These are phyloP conservation scores for Cyberlindnera amylophila DNA, from an alignment of 805 yeast species.

Conservation along the genomic window DNA sequence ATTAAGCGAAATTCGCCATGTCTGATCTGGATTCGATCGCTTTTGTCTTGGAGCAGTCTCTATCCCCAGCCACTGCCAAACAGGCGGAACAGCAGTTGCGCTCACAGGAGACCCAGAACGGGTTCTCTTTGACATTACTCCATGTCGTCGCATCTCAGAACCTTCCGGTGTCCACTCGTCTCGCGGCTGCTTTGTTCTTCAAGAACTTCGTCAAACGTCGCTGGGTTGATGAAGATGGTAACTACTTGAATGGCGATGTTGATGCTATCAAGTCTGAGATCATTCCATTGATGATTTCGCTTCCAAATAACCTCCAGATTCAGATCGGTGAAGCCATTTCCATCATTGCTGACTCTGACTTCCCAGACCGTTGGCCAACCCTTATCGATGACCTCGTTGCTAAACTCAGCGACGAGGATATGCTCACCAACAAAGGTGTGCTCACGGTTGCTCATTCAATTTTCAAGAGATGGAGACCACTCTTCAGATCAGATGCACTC, in stretches of 20 bases:
- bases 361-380: conserved; percentile 85
- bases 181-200: conserved; percentile 88
- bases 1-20: conserved; percentile 23
- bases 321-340: conserved; percentile 95
- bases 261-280: conserved; percentile 69
- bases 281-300: conserved; percentile 76
- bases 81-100: conserved; percentile 64
- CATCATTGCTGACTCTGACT: conserved; percentile 91
- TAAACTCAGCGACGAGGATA: conserved; percentile 61
- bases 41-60: conserved; percentile 55
- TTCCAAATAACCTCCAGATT: conserved; percentile 77
- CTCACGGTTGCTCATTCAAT: conserved; percentile 91
- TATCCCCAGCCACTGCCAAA: conserved; percentile 60
- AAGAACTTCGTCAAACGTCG: conserved; percentile 80
- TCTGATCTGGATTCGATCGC: conserved; percentile 52
- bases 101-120: conserved; percentile 58
- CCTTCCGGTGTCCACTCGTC: conserved; percentile 53
- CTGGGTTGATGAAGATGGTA: conserved; percentile 91
- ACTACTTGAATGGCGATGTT: conserved; percentile 68
- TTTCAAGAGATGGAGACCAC: conserved; percentile 94
- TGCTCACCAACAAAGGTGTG: conserved; percentile 77
- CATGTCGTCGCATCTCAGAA: conserved; percentile 69
- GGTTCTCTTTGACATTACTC: conserved; percentile 71
- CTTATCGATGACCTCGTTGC: conserved; percentile 70
- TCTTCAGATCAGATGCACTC: conserved; percentile 85